Evolutionary conservation across 2,329 filamentous ascomycete species (phyloP), one percentile per base, ranked within the genome.

Genomic region (Fusarium lyarnte): DNA sequence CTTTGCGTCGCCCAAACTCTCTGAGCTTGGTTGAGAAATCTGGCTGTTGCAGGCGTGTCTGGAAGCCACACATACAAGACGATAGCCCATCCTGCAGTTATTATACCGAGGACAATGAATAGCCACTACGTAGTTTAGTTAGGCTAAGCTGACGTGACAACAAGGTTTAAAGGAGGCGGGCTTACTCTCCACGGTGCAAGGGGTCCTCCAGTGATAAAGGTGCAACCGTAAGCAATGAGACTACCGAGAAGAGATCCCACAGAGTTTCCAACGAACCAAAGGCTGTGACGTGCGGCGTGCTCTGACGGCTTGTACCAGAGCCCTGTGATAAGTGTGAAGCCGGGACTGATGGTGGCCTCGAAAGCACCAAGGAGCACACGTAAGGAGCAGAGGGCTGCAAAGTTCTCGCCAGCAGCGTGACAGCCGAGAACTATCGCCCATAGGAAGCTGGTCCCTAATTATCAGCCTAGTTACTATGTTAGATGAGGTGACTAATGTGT

Each of bases 121-220:
- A 46, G 3, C 43, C 43, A 46, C 43, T 29, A 11, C 4, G 7
- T 7, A 0, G 8, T 16, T 1, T 16, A 4, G 43, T 46, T 9
- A 46, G 43, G 1, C 2, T 11, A 29, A 7, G 27, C 27, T 29
- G 6, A n/a, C 2, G 13, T 5, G 1, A 16, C 10, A 21, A n/a
- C 12, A 29, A n/a, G 13, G 8, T n/a, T 3, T 0, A 12, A 2
- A 46, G 8, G 8, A 9, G 13, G 2, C 3, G 3, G 0, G 2
- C 43, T n/a, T 29, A 29, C 43, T 8, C 43, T 46, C 25, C 43
- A 46, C 0, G 43, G 25, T 0, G 43, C 43, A 6, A 46, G 43
- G 9, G 43, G 25, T 4, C 43, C 43, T 0, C 19, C 43, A n/a
- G 43, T 46, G 43, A 46, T 29, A 13, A 46, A 46, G 13, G 43